phyloP scores from a whole-genome alignment of 176 grass and related monocot genomes.

The Rhynchospora pubera region DNA sequence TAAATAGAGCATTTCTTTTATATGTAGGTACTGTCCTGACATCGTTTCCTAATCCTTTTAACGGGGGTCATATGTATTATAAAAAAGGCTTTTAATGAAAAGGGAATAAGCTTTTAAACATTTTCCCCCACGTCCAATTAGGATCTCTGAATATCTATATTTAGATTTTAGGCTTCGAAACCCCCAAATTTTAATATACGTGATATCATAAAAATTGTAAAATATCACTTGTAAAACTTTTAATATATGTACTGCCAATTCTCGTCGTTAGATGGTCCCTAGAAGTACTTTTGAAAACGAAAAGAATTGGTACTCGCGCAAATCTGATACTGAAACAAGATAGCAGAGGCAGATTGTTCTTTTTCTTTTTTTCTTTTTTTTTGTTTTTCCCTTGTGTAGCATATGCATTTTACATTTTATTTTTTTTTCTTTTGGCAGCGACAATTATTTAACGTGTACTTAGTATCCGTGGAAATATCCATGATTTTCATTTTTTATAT shows the following conservation, averaged over 20 bases:
- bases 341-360: too few species aligned
- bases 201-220: too few species aligned
- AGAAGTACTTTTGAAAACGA: background rate
- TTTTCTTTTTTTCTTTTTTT: too few species aligned
- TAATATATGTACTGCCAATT: too few species aligned
- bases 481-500: background rate
- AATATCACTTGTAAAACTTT: too few species aligned
- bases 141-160: background rate
- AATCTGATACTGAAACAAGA: slow-evolving; percentile 2
- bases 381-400: too few species aligned
- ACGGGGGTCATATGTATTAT: background rate
- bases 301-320: background rate
- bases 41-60: background rate
- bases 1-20: background rate
- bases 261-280: too few species aligned
- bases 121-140: background rate
- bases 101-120: background rate
- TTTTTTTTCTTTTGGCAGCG: too few species aligned
- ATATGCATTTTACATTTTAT: too few species aligned
- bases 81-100: background rate
- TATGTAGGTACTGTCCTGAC: background rate
- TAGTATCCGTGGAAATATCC: background rate
- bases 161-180: background rate
- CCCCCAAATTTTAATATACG: background rate
- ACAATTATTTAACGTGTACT: too few species aligned